Percentiles rank a stretch among this genome's conserved stretches.
Evolutionary conservation across 1,284 basidiomycete species (phyloP).

Genomic region (Waitea zeae): DNA sequence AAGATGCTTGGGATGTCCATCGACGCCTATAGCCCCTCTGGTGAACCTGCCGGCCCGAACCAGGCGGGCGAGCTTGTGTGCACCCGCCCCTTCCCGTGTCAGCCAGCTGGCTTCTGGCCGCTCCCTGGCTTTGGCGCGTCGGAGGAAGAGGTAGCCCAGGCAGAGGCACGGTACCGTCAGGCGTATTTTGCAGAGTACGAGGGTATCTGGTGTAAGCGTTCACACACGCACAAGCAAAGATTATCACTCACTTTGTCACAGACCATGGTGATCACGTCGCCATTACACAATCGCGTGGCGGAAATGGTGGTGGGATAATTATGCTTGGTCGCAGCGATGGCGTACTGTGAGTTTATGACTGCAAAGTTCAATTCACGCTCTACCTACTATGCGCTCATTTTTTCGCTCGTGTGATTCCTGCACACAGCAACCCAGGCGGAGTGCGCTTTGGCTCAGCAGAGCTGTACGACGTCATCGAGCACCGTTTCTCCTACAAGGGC

Average conservation of each 20-base stretch:
- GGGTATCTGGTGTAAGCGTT: conserved; percentile 59
- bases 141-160: conserved; percentile 36
- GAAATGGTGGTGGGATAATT: conserved; percentile 63
- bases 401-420: not conserved
- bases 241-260: conserved; percentile 12
- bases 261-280: conserved; percentile 67
- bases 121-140: conserved; percentile 46
- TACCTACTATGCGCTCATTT: too few species aligned
- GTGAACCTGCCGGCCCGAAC: conserved; percentile 24
- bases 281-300: conserved; percentile 43
- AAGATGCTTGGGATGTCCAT: conserved; percentile 74
- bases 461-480: conserved; percentile 72
- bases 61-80: conserved; percentile 58
- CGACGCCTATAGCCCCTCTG: conserved; percentile 31
- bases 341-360: conserved; percentile 39
- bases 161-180: conserved; percentile 47
- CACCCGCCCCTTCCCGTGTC: conserved; percentile 68
- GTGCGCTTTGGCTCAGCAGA: conserved; percentile 78
- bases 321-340: conserved; percentile 79
- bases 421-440: conserved; percentile 59
- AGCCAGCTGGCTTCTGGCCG: conserved; percentile 79
- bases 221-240: conserved; percentile 4
- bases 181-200: conserved; percentile 63
- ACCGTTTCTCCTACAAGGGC: too few species aligned
- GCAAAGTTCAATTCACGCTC: not conserved